Conservation (phyloP, 495 filamentous ascomycete genomes). For the Xylaria sp. region DNA sequence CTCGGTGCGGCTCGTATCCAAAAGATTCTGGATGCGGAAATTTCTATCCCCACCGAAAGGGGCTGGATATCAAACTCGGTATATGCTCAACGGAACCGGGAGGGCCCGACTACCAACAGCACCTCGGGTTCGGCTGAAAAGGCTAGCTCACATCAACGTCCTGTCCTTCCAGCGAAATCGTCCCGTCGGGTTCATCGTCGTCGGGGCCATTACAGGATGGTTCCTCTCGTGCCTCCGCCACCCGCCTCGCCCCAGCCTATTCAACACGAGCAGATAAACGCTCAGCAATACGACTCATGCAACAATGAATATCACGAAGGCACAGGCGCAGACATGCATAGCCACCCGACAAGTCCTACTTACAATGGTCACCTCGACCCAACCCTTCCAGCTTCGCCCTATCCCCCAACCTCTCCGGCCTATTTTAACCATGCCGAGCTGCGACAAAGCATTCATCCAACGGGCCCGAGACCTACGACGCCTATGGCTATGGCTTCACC, state of each 20-base stretch:
- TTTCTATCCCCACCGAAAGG: not conserved
- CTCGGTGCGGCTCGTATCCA: not conserved
- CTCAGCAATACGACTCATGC: not conserved
- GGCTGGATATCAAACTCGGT: constrained; percentile 8
- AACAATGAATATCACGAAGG: too few relatives aligned
- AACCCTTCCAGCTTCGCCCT: not conserved
- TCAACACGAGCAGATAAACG: not conserved
- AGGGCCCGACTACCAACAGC: not conserved
- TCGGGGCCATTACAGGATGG: not conserved
- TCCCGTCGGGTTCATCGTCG: not conserved
- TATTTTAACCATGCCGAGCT: not conserved
- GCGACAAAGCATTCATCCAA: constrained; percentile 22
- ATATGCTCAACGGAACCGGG: constrained; percentile 1
- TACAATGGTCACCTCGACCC: not conserved
- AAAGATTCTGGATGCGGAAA: not conserved
- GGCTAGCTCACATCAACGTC: too few relatives aligned
- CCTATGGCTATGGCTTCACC: constrained; percentile 22
- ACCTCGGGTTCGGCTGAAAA: not conserved
- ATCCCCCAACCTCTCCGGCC: not conserved
- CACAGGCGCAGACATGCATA: not conserved
- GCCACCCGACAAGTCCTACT: not conserved
- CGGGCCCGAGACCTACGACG: constrained; percentile 20
- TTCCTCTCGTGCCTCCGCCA: not conserved
- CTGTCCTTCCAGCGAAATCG: not conserved
- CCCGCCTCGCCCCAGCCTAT: not conserved